These are phyloP conservation scores for Verbena officinalis DNA, from an alignment of 257 asterid genomes.

Conservation along the genomic window DNA sequence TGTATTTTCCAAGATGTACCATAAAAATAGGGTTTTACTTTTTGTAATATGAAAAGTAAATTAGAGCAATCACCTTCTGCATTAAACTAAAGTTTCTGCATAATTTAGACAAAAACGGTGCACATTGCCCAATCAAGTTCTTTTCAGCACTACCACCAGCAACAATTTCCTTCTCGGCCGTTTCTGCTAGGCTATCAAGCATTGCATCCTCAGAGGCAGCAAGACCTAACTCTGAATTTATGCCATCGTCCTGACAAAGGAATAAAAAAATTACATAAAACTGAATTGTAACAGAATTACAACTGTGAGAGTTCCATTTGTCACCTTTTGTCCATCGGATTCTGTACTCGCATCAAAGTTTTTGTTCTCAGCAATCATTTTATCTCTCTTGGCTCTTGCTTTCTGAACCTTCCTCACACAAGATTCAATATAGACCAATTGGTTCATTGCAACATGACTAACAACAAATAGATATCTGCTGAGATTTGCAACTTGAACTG, in stretches of 20 bases:
- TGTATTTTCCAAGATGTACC: conserved; percentile 20
- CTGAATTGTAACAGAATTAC: too few relatives aligned
- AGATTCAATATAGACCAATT: conserved; percentile 78
- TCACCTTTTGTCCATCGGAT: conserved; percentile 61
- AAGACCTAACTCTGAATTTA: conserved; percentile 87
- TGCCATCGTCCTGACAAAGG: conserved; percentile 61
- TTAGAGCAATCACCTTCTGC: conserved; percentile 74
- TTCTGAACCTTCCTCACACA: conserved; percentile 74
- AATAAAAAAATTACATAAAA: conserved; percentile 19
- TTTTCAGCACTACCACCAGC: conserved; percentile 59
- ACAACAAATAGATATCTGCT: conserved; percentile 73
- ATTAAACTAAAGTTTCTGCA: conserved; percentile 86
- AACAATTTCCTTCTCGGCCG: conserved; percentile 90
- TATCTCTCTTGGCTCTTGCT: conserved; percentile 75
- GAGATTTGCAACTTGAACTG: conserved; percentile 69
- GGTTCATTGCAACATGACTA: conserved; percentile 94
- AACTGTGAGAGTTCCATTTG: conserved; percentile 11
- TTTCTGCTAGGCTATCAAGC: conserved; percentile 78
- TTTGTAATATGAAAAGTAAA: conserved; percentile 9
- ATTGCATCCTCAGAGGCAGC: conserved; percentile 94
- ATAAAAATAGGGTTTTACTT: neutral
- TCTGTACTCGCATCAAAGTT: conserved; percentile 31
- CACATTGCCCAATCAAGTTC: conserved; percentile 85
- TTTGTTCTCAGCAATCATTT: conserved; percentile 53
- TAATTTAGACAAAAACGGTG: conserved; percentile 70